These are phyloP conservation scores for Candida coquimbonensis DNA, from an alignment of 805 yeast species.

Conservation along the genomic window DNA sequence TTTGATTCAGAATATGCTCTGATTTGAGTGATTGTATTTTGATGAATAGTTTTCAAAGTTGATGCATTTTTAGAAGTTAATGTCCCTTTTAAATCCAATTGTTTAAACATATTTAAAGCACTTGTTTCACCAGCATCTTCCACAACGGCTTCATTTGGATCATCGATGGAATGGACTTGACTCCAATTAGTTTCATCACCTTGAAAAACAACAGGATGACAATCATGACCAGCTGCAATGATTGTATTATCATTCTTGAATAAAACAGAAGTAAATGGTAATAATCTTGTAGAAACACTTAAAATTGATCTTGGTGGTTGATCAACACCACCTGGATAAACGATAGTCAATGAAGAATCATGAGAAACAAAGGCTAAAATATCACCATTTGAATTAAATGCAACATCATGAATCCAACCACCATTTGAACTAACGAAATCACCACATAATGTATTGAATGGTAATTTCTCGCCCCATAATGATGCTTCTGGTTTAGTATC, in stretches of 20 bases:
- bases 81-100: slow-evolving; percentile 90
- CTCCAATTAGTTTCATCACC: slow-evolving; percentile 62
- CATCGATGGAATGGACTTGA: slow-evolving; percentile 41
- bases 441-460: slow-evolving; percentile 87
- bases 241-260: slow-evolving; percentile 63
- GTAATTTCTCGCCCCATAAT: slow-evolving; percentile 92
- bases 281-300: slow-evolving; percentile 54
- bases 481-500: slow-evolving; percentile 77
- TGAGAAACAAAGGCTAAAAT: slow-evolving; percentile 78
- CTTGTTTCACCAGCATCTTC: slow-evolving; percentile 52
- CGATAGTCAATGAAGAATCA: slow-evolving; percentile 76
- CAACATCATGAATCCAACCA: slow-evolving; percentile 89
- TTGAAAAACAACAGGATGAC: slow-evolving; percentile 80
- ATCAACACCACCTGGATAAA: slow-evolving; percentile 67
- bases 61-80: slow-evolving; percentile 38
- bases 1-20: slow-evolving; percentile 38
- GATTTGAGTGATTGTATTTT: slow-evolving; percentile 75
- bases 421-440: slow-evolving; percentile 66
- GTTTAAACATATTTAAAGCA: slow-evolving; percentile 90
- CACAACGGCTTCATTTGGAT: slow-evolving; percentile 47
- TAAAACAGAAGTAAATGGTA: slow-evolving; percentile 75
- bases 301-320: slow-evolving; percentile 55
- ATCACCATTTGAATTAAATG: slow-evolving; percentile 75
- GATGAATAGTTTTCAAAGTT: slow-evolving; percentile 72
- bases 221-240: slow-evolving; percentile 87